phyloP scores from a whole-genome alignment of 1,139 yeast genomes.

The Scheffersomyces stambukii region DNA sequence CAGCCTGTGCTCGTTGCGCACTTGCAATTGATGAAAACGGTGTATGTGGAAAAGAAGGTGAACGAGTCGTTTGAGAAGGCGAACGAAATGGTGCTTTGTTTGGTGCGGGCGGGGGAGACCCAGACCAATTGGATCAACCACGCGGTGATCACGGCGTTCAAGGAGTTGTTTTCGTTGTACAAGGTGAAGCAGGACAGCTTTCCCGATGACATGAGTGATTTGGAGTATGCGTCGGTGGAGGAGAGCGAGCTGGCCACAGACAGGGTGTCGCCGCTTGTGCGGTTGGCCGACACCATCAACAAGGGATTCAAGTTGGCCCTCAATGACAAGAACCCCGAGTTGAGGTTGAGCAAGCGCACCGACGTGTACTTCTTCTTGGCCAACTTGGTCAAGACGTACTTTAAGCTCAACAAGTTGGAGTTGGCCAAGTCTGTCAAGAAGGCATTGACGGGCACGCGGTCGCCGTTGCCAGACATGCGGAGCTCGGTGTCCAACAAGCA shows the following conservation, averaged over 20 bases:
- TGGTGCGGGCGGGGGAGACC: slow-evolving; percentile 60
- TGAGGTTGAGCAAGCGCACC: slow-evolving; percentile 47
- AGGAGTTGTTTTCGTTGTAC: slow-evolving; percentile 50
- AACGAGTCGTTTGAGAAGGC: slow-evolving; percentile 35
- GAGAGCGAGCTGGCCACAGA: slow-evolving; percentile 11
- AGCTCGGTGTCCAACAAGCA: slow-evolving; percentile 39
- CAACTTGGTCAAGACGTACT: slow-evolving; percentile 68
- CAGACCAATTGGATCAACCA: slow-evolving; percentile 66
- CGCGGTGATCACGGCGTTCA: slow-evolving; percentile 51
- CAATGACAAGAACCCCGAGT: slow-evolving; percentile 66
- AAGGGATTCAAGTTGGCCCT: slow-evolving; percentile 73
- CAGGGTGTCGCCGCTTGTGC: slow-evolving; percentile 35
- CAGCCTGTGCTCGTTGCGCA: slow-evolving; percentile 32
- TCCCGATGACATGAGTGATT: slow-evolving; percentile 23
- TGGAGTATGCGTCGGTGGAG: slow-evolving; percentile 7
- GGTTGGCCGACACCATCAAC: slow-evolving; percentile 65
- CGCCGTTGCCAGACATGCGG: slow-evolving; percentile 49
- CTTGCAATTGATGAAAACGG: slow-evolving; percentile 34
- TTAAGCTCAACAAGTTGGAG: slow-evolving; percentile 63
- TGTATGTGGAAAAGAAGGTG: slow-evolving; percentile 33
- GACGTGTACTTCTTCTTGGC: slow-evolving; percentile 76
- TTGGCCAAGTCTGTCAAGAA: slow-evolving; percentile 76
- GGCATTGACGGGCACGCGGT: slow-evolving; percentile 57
- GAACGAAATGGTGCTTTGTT: slow-evolving; percentile 39
- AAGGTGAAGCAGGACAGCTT: slow-evolving; percentile 30